Evolutionary conservation across 805 yeast species (phyloP).

Genomic region (Candida ponderosae): DNA sequence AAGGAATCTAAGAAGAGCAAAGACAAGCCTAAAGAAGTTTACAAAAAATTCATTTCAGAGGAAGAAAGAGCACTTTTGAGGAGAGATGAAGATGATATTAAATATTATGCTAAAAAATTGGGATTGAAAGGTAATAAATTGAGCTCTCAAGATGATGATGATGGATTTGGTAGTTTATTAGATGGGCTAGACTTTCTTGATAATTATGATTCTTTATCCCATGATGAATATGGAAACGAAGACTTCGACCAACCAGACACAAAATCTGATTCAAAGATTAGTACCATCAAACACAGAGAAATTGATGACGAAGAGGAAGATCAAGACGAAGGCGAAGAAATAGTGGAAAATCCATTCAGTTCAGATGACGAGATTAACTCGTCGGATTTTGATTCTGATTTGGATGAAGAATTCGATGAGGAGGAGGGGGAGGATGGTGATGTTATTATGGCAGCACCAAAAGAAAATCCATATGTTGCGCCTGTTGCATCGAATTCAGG

Average conservation of each 20-base stretch:
- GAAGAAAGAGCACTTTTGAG: slow-evolving; percentile 40
- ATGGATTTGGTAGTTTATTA: slow-evolving; percentile 71
- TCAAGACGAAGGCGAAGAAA: slow-evolving; percentile 15
- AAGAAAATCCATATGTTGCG: slow-evolving; percentile 74
- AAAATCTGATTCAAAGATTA: slow-evolving; percentile 21
- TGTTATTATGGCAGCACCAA: slow-evolving; percentile 23
- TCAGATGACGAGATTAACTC: slow-evolving; percentile 34
- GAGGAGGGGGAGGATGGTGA: slow-evolving; percentile 23
- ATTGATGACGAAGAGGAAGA: slow-evolving; percentile 20
- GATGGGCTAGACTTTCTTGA: slow-evolving; percentile 52
- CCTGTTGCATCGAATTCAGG: slow-evolving; percentile 31
- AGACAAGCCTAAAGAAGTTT: slow-evolving; percentile 6
- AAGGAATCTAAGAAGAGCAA: slow-evolving; percentile 6
- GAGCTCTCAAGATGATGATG: slow-evolving; percentile 53
- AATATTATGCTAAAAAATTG: slow-evolving; percentile 73
- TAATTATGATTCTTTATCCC: slow-evolving; percentile 22
- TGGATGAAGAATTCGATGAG: slow-evolving; percentile 27
- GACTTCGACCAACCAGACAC: slow-evolving; percentile 22
- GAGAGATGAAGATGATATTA: slow-evolving; percentile 71
- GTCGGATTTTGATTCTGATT: slow-evolving; percentile 35
- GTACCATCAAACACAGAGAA: slow-evolving; percentile 8
- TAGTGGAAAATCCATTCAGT: slow-evolving; percentile 25
- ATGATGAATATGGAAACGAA: slow-evolving; percentile 23
- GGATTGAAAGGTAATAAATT: slow-evolving; percentile 56
- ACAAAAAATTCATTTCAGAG: slow-evolving; percentile 24